phyloP scores from a whole-genome alignment of 345 rosid genomes.

The Barbarea vulgaris region DNA sequence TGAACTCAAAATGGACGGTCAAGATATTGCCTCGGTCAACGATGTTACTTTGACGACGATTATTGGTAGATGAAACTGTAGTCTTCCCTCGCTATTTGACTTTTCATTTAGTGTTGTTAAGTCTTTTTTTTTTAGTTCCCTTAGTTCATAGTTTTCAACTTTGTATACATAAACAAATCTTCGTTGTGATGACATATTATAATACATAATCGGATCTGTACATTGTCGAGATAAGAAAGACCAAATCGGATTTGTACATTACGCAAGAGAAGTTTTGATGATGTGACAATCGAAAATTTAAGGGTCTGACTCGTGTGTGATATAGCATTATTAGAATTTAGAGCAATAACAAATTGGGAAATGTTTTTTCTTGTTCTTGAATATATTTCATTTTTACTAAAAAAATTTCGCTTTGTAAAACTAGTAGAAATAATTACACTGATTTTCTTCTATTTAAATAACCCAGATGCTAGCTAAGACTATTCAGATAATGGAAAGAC shows the following conservation, averaged over 20 bases:
- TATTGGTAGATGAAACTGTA: constrained; percentile 48
- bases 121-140: background rate
- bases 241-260: background rate
- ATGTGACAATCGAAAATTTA: too few relatives aligned
- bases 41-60: constrained; percentile 57
- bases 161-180: background rate
- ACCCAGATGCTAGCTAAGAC: too few relatives aligned
- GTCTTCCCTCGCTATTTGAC: constrained; percentile 9
- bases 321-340: too few relatives aligned
- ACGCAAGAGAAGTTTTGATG: too few relatives aligned
- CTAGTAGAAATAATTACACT: too few relatives aligned
- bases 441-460: too few relatives aligned
- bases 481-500: too few relatives aligned
- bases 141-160: background rate
- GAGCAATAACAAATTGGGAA: too few relatives aligned
- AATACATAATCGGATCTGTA: background rate
- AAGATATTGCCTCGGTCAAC: constrained; percentile 55
- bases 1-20: constrained; percentile 44
- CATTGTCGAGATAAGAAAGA: background rate
- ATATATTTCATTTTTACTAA: too few relatives aligned
- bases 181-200: background rate
- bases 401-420: too few relatives aligned
- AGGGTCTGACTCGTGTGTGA: too few relatives aligned
- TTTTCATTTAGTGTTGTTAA: background rate
- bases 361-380: too few relatives aligned